Evolutionary conservation across 31 red algal genomes (phyloP).

Genomic region (Porphyra umbilicalis): DNA sequence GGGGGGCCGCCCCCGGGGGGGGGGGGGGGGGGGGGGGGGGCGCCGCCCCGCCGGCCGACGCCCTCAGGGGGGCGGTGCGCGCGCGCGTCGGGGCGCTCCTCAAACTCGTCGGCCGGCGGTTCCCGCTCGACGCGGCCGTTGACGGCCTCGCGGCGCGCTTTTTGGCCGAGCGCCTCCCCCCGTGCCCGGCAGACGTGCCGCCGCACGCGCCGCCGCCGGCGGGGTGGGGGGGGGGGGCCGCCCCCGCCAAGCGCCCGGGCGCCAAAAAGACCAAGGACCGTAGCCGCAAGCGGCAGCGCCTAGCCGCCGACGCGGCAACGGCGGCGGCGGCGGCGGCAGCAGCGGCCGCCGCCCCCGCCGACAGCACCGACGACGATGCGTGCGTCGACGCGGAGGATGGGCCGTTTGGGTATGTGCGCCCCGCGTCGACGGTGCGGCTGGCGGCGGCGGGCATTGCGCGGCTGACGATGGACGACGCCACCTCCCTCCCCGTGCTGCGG

Average conservation of each 20-base stretch:
- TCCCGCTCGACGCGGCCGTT: constrained; percentile 39
- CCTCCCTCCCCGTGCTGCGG: constrained; percentile 26
- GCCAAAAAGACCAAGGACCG: not conserved
- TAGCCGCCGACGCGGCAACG: not conserved
- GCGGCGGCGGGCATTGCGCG: constrained; percentile 23
- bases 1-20: not conserved
- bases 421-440: not conserved
- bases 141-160: constrained; percentile 37
- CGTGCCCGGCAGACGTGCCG: not conserved
- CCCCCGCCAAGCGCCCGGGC: constrained; percentile 5
- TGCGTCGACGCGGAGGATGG: not conserved
- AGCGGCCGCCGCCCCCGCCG: not conserved
- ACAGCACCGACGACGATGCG: not conserved
- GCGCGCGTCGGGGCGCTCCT: constrained; percentile 4
- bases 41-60: not conserved
- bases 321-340: not conserved
- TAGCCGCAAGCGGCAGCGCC: not conserved
- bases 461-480: constrained; percentile 15
- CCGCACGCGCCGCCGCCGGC: not conserved
- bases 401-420: not conserved
- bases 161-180: constrained; percentile 46
- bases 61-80: constrained; percentile 15
- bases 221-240: not conserved
- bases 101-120: constrained; percentile 10
- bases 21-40: constrained; percentile 15